These are phyloP conservation scores for Gelatoporia subvermispora DNA, from an alignment of 768 basidiomycete genomes.

Conservation along the genomic window DNA sequence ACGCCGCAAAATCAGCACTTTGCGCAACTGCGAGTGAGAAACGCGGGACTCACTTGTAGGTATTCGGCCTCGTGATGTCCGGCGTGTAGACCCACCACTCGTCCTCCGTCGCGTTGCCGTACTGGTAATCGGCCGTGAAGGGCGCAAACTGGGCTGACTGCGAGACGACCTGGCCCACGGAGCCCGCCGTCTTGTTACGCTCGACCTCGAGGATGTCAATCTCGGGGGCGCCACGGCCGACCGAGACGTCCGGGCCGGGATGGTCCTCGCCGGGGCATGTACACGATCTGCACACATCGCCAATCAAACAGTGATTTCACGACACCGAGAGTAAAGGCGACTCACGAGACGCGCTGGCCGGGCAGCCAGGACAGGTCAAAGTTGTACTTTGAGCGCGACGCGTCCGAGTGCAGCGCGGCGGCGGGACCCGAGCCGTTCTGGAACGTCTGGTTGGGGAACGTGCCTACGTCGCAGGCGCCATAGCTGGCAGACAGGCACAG, in stretches of 20 bases:
- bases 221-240: slow-evolving; percentile 73
- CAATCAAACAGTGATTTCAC: not conserved
- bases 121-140: slow-evolving; percentile 43
- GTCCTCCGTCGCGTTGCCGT: slow-evolving; percentile 29
- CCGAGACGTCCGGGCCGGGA: slow-evolving; percentile 54
- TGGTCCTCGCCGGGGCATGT: slow-evolving; percentile 75
- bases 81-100: slow-evolving; percentile 32
- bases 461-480: slow-evolving; percentile 55
- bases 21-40: not conserved
- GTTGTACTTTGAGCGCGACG: slow-evolving; percentile 47
- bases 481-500: slow-evolving; percentile 29
- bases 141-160: slow-evolving; percentile 73
- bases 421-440: slow-evolving; percentile 49
- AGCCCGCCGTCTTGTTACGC: slow-evolving; percentile 42
- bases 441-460: slow-evolving; percentile 47
- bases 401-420: slow-evolving; percentile 51
- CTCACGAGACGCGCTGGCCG: slow-evolving; percentile 73
- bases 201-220: slow-evolving; percentile 82
- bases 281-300: slow-evolving; percentile 47
- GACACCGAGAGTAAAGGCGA: slow-evolving; percentile 1
- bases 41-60: slow-evolving; percentile 27
- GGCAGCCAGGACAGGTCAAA: slow-evolving; percentile 65
- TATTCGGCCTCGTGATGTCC: slow-evolving; percentile 29
- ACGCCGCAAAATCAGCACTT: not conserved
- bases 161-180: slow-evolving; percentile 54